These are phyloP conservation scores for Colletotrichum lindemuthianum DNA, from an alignment of 2,329 filamentous ascomycete species.

Conservation along the genomic window DNA sequence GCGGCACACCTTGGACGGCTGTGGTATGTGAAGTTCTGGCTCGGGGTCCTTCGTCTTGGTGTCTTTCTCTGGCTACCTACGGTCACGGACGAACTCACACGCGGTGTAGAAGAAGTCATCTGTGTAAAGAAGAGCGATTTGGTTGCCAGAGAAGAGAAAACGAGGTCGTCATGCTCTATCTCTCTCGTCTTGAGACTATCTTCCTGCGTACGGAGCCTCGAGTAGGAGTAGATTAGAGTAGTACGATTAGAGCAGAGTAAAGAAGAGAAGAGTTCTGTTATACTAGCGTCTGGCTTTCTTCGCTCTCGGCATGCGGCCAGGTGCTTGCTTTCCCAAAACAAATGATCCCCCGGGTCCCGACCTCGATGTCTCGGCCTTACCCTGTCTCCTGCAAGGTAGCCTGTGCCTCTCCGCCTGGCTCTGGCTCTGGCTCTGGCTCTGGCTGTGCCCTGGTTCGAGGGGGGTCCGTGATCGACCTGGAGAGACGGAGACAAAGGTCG, in stretches of 20 bases:
- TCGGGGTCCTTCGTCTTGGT: conserved; percentile 6
- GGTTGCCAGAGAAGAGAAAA: not conserved
- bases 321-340: conserved; percentile 32
- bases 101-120: no score
- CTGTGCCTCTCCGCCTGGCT: conserved; percentile 26
- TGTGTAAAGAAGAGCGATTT: no score
- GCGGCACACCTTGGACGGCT: not conserved
- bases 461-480: conserved; percentile 38
- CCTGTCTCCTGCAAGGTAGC: conserved; percentile 29
- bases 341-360: conserved; percentile 28
- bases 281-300: no score
- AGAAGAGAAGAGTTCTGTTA: no score
- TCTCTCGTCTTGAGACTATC: not conserved
- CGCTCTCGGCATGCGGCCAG: conserved; percentile 5
- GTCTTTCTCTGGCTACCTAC: conserved; percentile 1
- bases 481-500: conserved; percentile 17
- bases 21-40: conserved; percentile 8
- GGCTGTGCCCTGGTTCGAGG: conserved; percentile 16
- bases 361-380: conserved; percentile 31
- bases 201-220: not conserved
- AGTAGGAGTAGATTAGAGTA: no score
- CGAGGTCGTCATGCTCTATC: no score
- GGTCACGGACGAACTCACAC: no score
- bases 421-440: conserved; percentile 15
- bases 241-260: no score